Conservation (phyloP, 2,329 filamentous ascomycete species). For the Dactylellina cionopaga region DNA sequence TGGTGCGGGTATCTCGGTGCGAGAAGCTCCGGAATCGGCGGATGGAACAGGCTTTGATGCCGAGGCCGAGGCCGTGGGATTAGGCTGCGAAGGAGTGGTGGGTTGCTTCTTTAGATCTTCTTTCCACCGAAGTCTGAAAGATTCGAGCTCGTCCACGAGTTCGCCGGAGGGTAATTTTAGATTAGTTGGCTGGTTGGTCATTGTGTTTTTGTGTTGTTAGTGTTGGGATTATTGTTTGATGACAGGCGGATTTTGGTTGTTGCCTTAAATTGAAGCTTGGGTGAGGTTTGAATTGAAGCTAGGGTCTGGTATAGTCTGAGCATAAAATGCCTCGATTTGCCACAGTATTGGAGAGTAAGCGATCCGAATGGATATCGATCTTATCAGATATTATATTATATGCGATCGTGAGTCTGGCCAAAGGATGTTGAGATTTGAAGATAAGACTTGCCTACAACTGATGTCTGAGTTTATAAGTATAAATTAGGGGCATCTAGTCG, state of each 20-base stretch:
- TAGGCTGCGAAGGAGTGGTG: slow-evolving; percentile 53
- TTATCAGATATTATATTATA: too few relatives aligned
- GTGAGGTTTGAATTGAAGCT: not conserved
- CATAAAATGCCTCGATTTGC: too few relatives aligned
- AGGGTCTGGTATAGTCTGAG: too few relatives aligned
- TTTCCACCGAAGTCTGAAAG: slow-evolving; percentile 85
- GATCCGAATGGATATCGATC: too few relatives aligned
- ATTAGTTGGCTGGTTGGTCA: slow-evolving; percentile 32
- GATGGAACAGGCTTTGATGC: slow-evolving; percentile 53
- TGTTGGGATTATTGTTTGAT: slow-evolving; percentile 14
- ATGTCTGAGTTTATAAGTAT: slow-evolving; percentile 23
- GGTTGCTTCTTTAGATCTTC: slow-evolving; percentile 68
- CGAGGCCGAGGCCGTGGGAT: slow-evolving; percentile 60
- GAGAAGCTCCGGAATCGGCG: slow-evolving; percentile 51
- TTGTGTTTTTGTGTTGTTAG: slow-evolving; percentile 41
- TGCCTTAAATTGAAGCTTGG: not conserved
- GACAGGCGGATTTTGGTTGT: not conserved
- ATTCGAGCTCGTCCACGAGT: slow-evolving; percentile 74
- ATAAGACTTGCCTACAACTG: not conserved
- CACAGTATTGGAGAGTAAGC: too few relatives aligned
- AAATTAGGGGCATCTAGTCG: not conserved
- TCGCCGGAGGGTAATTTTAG: slow-evolving; percentile 27
- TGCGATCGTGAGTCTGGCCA: too few relatives aligned
- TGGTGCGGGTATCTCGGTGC: slow-evolving; percentile 38
- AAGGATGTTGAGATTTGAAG: not conserved